These are phyloP conservation scores for Blastobotrys attinorum DNA, from an alignment of 805 yeast species.

Conservation along the genomic window DNA sequence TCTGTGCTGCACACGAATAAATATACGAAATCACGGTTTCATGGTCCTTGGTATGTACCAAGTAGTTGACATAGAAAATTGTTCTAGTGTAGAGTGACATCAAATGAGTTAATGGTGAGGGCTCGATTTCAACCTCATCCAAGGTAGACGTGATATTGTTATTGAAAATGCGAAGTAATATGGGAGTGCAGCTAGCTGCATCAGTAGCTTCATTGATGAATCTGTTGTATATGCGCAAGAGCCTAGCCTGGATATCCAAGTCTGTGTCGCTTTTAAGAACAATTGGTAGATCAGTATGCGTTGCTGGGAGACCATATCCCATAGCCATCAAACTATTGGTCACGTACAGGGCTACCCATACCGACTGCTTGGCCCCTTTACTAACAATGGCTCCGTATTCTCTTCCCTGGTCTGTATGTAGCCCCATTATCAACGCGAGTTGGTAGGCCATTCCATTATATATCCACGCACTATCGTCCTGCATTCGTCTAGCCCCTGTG, in stretches of 20 bases:
- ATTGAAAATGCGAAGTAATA: not conserved
- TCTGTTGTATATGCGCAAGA: not conserved
- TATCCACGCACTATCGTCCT: conserved; percentile 6
- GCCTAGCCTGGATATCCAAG: not conserved
- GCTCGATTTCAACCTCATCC: too few species aligned
- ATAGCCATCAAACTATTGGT: conserved; percentile 2
- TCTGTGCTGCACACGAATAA: conserved; percentile 5
- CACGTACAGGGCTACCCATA: conserved; percentile 6
- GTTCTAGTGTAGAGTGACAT: conserved; percentile 6
- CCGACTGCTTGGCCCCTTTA: not conserved
- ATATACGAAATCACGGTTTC: conserved; percentile 7
- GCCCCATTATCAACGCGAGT: conserved; percentile 5
- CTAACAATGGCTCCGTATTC: not conserved
- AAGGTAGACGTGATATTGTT: conserved; percentile 1
- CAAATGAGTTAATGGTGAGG: conserved; percentile 4
- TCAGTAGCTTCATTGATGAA: not conserved
- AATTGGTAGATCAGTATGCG: not conserved
- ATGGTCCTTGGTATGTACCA: conserved; percentile 1
- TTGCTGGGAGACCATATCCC: conserved; percentile 6
- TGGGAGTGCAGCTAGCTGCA: not conserved
- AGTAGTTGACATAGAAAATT: not conserved
- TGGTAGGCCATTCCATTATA: conserved; percentile 4
- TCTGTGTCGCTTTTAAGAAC: not conserved
- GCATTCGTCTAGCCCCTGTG: conserved; percentile 1
- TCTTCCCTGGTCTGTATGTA: not conserved